Conservation (phyloP, 495 filamentous ascomycete species). For the Podospora appendiculata region DNA sequence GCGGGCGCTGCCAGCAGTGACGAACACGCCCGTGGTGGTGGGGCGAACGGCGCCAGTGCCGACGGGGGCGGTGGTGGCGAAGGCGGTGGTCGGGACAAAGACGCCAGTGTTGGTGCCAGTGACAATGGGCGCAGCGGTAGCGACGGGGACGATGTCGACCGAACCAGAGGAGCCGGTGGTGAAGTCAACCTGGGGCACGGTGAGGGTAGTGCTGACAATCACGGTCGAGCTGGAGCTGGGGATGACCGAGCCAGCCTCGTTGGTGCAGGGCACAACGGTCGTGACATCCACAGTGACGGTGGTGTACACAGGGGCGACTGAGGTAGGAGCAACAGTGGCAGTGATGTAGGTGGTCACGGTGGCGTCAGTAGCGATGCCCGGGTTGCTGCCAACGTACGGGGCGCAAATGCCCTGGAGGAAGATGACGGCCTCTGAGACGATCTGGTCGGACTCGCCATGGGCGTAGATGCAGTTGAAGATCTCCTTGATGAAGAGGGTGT, state of each 20-base stretch:
- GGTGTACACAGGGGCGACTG: constrained; percentile 43
- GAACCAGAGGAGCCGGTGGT: constrained; percentile 41
- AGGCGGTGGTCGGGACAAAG: constrained; percentile 1
- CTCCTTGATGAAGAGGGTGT: constrained; percentile 64
- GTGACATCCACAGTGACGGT: constrained; percentile 51
- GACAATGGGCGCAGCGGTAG: constrained; percentile 12
- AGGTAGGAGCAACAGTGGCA: constrained; percentile 37
- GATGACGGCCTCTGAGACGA: constrained; percentile 62
- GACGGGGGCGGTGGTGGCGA: constrained; percentile 11
- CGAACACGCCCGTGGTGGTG: constrained; percentile 17
- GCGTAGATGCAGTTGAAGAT: constrained; percentile 76
- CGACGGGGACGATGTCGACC: constrained; percentile 41
- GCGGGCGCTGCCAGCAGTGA: constrained; percentile 26
- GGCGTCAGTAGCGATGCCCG: constrained; percentile 68
- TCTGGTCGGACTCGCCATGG: constrained; percentile 57
- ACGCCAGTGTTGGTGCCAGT: not conserved
- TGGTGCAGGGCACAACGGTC: constrained; percentile 44
- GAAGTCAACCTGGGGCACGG: constrained; percentile 70
- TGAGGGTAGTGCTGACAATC: constrained; percentile 50
- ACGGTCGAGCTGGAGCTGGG: constrained; percentile 46
- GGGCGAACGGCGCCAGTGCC: constrained; percentile 27
- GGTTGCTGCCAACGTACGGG: constrained; percentile 63
- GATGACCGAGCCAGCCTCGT: constrained; percentile 39
- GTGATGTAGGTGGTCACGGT: constrained; percentile 52
- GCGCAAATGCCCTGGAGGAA: constrained; percentile 94